These are phyloP conservation scores for Santalum album DNA, from an alignment of 164 flowering plant genomes.

Conservation along the genomic window DNA sequence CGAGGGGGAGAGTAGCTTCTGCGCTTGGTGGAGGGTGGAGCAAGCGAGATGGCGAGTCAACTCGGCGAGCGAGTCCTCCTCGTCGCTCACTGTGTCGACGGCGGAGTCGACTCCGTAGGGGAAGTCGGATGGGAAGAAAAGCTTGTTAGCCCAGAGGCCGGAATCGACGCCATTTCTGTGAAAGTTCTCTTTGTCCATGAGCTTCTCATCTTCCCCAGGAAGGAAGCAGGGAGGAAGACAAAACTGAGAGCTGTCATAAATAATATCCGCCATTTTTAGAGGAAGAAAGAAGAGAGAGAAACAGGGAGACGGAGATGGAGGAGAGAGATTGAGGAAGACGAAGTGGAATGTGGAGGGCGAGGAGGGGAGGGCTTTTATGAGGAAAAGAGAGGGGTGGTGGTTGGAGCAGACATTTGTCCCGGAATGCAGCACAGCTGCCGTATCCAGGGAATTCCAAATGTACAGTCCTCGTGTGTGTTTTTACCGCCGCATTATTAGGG, in stretches of 20 bases:
- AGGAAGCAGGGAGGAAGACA: conserved; percentile 24
- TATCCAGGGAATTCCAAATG: neutral
- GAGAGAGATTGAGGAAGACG: neutral
- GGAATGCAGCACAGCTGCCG: neutral
- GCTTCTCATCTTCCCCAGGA: no score
- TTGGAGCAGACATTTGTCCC: neutral
- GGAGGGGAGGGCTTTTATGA: neutral
- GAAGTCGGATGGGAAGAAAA: neutral
- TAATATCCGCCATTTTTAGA: conserved; percentile 11
- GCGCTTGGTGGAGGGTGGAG: conserved; percentile 12
- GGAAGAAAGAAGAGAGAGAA: neutral
- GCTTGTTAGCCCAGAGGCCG: neutral
- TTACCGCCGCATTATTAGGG: no score
- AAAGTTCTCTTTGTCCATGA: conserved; percentile 7
- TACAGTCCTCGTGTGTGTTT: no score
- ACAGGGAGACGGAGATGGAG: neutral
- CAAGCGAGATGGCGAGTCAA: conserved; percentile 32
- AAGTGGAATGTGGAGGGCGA: neutral
- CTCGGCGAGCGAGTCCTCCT: conserved; percentile 34
- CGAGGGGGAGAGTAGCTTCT: conserved; percentile 14
- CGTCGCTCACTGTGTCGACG: conserved; percentile 29
- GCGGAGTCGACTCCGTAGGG: neutral
- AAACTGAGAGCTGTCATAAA: conserved; percentile 13
- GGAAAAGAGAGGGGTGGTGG: conserved; percentile 7
- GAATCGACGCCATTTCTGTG: neutral